A percentile compares a stretch with the other conserved stretches of the same genome.
Evolutionary conservation across 805 yeast species (phyloP).

Genomic region (Starmerella vitae): DNA sequence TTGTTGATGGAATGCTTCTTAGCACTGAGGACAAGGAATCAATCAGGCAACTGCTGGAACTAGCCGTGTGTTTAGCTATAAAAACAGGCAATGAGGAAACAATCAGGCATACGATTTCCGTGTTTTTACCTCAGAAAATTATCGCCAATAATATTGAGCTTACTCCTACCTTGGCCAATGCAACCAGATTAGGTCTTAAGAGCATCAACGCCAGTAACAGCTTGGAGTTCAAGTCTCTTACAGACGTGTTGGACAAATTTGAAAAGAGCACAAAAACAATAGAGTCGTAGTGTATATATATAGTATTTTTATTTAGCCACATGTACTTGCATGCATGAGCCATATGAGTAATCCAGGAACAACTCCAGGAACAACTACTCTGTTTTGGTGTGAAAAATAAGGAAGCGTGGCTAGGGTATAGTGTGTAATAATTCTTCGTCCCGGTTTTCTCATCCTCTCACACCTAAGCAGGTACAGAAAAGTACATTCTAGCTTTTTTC

Average conservation of each 20-base stretch:
- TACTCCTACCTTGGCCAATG: conserved; percentile 10
- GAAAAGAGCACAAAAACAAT: no score
- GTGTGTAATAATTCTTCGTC: no score
- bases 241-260: conserved; percentile 11
- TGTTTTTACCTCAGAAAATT: conserved; percentile 18
- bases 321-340: no score
- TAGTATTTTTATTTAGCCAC: no score
- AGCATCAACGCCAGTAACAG: conserved; percentile 16
- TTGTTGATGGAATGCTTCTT: conserved; percentile 19
- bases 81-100: conserved; percentile 22
- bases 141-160: conserved; percentile 4
- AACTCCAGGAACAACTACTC: no score
- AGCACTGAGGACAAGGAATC: conserved; percentile 16
- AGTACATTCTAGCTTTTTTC: no score
- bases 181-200: conserved; percentile 15
- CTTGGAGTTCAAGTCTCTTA: conserved; percentile 12
- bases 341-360: no score
- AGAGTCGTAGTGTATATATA: no score
- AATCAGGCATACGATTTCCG: conserved; percentile 18
- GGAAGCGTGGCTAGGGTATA: no score
- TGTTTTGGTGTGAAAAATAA: no score
- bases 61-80: conserved; percentile 23
- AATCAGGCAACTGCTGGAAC: conserved; percentile 16
- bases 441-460: no score
- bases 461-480: no score